Evolutionary conservation across 768 basidiomycete genomes (phyloP), one percentile per base, ranked within the genome.

Genomic region (Tricholoma terreum): DNA sequence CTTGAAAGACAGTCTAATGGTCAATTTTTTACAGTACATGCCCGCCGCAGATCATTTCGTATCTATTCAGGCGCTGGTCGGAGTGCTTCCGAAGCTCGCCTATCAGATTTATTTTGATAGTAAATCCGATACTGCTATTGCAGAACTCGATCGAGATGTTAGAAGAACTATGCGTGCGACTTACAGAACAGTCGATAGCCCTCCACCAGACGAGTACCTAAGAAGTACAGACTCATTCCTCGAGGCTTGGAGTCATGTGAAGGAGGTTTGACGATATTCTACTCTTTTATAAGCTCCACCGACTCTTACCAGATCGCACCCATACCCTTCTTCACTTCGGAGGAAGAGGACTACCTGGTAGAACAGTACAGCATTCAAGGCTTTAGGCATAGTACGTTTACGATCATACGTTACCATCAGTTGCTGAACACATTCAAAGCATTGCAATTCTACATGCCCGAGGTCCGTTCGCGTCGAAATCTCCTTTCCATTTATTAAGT

Each of bases 271-370:
- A 38, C 35, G 35, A 8, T 21, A 31, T 14, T 24, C 6, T 27
- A 27, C 24, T 2, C 24, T 27, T 27, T 27, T 27, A 6, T 6
- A 27, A 27, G 24, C 6, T 27, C 24, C 35, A 22, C 4, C 10
- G 48, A 27, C 4, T 34, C 38, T 45, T 36, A 3, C 6, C 22
- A 87, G 84, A 83, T 89, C 34, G 80, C 83, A 1, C 77, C 81
- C 0, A 77, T 87, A 49, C 80, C 83, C 0, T 90, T 84, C 69
- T 79, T 90, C 43, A 77, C 79, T 0, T 42, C 63, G 0, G 78
- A 80, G 9, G 85, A 90, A 67, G 89, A 90, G 63, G 81, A 86
- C 61, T 90, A 89, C 63, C 82, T 88, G 57, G 79, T 89, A 0
- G 78, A 87, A 51, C 82, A 85, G 59, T 90, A 82, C 60, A 64